A percentile compares a stretch with the other conserved stretches of the same genome.
Evolutionary conservation across 768 basidiomycete genomes (phyloP).

Genomic region (Sporobolomyces roseus): DNA sequence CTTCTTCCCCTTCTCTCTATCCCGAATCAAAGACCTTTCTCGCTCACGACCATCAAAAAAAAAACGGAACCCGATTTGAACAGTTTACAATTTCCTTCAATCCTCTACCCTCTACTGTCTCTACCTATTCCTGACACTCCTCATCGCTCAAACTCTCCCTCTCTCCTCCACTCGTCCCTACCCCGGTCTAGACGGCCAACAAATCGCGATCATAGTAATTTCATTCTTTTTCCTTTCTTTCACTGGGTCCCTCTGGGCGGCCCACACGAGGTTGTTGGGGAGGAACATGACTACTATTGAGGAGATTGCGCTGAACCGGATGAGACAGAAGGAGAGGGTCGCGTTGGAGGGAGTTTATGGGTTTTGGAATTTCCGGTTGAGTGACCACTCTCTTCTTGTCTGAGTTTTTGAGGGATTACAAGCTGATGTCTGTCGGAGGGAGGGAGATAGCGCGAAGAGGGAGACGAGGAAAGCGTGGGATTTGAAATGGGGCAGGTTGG

Average conservation of each 20-base stretch:
- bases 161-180: constrained; percentile 21
- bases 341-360: constrained; percentile 12
- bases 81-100: constrained; percentile 43
- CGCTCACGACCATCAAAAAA: background rate
- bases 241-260: constrained; percentile 23
- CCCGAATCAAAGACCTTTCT: background rate
- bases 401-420: background rate
- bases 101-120: constrained; percentile 28
- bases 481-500: constrained; percentile 33
- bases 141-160: constrained; percentile 36
- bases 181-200: constrained; percentile 34
- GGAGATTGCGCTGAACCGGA: constrained; percentile 34
- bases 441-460: constrained; percentile 22
- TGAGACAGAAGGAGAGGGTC: constrained; percentile 25
- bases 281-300: constrained; percentile 43
- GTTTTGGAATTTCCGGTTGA: constrained; percentile 27
- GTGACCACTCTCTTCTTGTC: background rate
- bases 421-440: no score
- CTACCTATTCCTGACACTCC: constrained; percentile 37
- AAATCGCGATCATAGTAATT: constrained; percentile 34
- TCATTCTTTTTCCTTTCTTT: constrained; percentile 38
- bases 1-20: background rate
- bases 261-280: constrained; percentile 32
- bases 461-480: constrained; percentile 24
- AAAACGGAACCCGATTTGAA: no score